Conservation (phyloP, 768 basidiomycete species). For the Suillus lakei region DNA sequence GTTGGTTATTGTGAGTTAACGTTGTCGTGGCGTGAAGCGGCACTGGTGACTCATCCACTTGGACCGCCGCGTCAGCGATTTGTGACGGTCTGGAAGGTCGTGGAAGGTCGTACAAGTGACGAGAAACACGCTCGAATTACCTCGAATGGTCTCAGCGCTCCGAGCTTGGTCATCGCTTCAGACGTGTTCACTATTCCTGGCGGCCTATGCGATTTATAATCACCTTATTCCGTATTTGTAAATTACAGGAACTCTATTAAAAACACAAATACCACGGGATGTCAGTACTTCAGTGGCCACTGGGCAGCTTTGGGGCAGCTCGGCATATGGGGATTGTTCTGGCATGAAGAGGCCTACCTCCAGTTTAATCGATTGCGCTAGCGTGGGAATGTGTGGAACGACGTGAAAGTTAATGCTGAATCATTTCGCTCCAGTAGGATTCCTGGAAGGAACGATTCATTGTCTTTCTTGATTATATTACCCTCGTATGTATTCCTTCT, state of each 20-base stretch:
- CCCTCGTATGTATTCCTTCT: too few species aligned
- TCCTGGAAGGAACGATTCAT: too few species aligned
- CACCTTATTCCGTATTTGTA: not conserved
- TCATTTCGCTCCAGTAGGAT: too few species aligned
- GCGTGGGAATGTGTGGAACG: not conserved
- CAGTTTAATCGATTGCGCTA: not conserved
- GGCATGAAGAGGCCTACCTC: not conserved
- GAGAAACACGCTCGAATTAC: not conserved
- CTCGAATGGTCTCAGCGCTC: slow-evolving; percentile 1
- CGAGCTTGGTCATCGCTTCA: not conserved
- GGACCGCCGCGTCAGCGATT: slow-evolving; percentile 10
- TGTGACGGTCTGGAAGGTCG: slow-evolving; percentile 10
- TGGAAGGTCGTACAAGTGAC: slow-evolving; percentile 7
- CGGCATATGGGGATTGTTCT: not conserved
- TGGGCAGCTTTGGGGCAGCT: not conserved
- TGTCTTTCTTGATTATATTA: too few species aligned
- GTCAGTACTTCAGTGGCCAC: not conserved
- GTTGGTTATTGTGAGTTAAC: slow-evolving; percentile 6
- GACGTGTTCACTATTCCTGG: not conserved
- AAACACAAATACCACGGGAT: not conserved
- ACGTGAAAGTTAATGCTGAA: too few species aligned
- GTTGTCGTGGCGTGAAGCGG: slow-evolving; percentile 2
- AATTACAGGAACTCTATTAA: not conserved
- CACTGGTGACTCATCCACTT: slow-evolving; percentile 3
- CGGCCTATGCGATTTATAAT: not conserved